A percentile compares a stretch with the other conserved stretches of the same genome.
These are phyloP conservation scores for Chlorella sorokiniana DNA, from an alignment of 139 green algal species.

Conservation along the genomic window DNA sequence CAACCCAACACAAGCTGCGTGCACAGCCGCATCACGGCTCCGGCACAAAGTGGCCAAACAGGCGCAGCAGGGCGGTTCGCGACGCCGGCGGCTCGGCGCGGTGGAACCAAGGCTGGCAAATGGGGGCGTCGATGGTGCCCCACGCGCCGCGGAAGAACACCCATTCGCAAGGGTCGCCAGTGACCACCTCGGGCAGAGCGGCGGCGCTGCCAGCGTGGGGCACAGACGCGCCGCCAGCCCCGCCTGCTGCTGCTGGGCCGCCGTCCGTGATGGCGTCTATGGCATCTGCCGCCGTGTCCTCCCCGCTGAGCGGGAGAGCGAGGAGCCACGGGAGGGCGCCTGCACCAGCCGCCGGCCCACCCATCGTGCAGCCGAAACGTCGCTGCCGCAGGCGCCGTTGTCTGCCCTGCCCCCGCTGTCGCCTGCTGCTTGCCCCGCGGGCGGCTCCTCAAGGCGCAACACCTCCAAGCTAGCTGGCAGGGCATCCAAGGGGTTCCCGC, in stretches of 20 bases:
- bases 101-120: slow-evolving; percentile 22
- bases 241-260: neutral
- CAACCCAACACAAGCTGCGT: too few relatives aligned
- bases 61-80: slow-evolving; percentile 9
- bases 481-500: neutral
- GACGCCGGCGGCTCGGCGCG: slow-evolving; percentile 29
- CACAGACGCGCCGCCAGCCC: neutral
- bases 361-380: neutral
- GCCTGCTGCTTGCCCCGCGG: neutral
- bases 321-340: neutral
- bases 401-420: neutral
- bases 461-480: neutral
- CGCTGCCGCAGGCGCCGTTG: neutral
- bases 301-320: neutral
- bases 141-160: slow-evolving; percentile 34
- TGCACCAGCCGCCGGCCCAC: neutral
- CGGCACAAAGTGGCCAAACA: slow-evolving; percentile 19
- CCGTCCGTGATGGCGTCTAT: neutral
- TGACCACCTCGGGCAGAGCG: neutral
- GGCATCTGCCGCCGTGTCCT: neutral
- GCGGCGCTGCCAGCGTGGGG: neutral
- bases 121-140: slow-evolving; percentile 18
- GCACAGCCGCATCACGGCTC: too few relatives aligned
- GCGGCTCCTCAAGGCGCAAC: neutral
- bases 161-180: slow-evolving; percentile 16